Conservation (phyloP, 257 asterid genomes). For the Lithospermum erythrorhizon region DNA sequence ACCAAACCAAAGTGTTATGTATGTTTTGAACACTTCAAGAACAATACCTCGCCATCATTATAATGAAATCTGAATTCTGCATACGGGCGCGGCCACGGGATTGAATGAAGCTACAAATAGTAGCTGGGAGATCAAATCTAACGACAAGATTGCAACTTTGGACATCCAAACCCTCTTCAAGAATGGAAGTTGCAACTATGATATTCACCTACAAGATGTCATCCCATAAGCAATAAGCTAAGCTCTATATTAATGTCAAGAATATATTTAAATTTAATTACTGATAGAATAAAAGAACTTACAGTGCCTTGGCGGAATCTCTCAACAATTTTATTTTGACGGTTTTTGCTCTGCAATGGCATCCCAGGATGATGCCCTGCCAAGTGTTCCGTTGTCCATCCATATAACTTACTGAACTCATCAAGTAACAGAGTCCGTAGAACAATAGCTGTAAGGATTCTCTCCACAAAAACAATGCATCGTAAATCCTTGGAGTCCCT, state of each 20-base stretch:
- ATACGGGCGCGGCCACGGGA: slow-evolving; percentile 95
- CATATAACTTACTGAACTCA: slow-evolving; percentile 35
- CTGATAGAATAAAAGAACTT: slow-evolving; percentile 1
- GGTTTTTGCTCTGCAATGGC: slow-evolving; percentile 54
- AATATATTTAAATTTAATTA: background rate
- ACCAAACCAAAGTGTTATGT: background rate
- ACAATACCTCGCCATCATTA: slow-evolving; percentile 54
- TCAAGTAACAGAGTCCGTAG: slow-evolving; percentile 51
- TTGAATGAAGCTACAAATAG: slow-evolving; percentile 84
- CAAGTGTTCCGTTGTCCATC: slow-evolving; percentile 64
- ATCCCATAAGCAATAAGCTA: slow-evolving; percentile 3
- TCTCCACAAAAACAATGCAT: slow-evolving; percentile 75
- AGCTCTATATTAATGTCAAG: background rate
- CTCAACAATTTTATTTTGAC: slow-evolving; percentile 44
- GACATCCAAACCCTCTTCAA: slow-evolving; percentile 92
- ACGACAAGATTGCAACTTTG: slow-evolving; percentile 92
- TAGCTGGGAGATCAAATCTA: slow-evolving; percentile 71
- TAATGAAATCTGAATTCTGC: slow-evolving; percentile 69
- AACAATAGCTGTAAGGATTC: slow-evolving; percentile 67
- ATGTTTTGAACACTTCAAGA: background rate
- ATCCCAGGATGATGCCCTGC: slow-evolving; percentile 42
- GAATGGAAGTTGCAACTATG: slow-evolving; percentile 73
- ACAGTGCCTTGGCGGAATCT: slow-evolving; percentile 49
- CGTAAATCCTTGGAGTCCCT: slow-evolving; percentile 65
- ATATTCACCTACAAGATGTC: slow-evolving; percentile 54